These are phyloP conservation scores for Terfezia claveryi DNA, from an alignment of 495 filamentous ascomycete genomes.

Conservation along the genomic window DNA sequence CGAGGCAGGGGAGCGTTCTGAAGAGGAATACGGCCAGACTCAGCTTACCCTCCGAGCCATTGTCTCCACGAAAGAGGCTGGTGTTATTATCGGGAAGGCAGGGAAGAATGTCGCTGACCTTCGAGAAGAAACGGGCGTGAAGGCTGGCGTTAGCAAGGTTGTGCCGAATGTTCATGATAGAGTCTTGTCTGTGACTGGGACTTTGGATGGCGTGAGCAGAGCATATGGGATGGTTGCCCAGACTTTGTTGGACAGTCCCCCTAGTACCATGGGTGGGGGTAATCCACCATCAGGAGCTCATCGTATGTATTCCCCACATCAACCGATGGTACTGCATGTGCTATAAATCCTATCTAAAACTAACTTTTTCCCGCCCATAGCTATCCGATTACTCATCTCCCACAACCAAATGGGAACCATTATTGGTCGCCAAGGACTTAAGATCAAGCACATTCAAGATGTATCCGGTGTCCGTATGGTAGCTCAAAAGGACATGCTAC, in stretches of 20 bases:
- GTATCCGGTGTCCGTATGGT: constrained; percentile 94
- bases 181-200: constrained; percentile 81
- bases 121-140: constrained; percentile 90
- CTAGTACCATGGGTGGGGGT: constrained; percentile 20
- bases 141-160: constrained; percentile 95
- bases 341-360: neutral
- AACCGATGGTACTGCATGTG: neutral
- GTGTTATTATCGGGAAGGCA: constrained; percentile 94
- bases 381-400: constrained; percentile 89
- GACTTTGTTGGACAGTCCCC: constrained; percentile 75
- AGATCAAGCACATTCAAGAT: constrained; percentile 99
- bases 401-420: constrained; percentile 99
- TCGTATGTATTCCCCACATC: constrained; percentile 39
- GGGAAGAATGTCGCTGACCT: constrained; percentile 96
- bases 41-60: constrained; percentile 88
- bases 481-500: constrained; percentile 97
- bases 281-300: constrained; percentile 41
- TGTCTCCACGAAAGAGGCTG: constrained; percentile 93
- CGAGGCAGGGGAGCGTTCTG: constrained; percentile 32
- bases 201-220: constrained; percentile 61
- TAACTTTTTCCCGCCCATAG: constrained; percentile 24
- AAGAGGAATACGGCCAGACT: constrained; percentile 83
- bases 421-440: constrained; percentile 83
- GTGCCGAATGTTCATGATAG: constrained; percentile 93
- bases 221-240: constrained; percentile 87